Conservation (phyloP, 108 stramenopile genomes). For the Discostella stelligeroides region DNA sequence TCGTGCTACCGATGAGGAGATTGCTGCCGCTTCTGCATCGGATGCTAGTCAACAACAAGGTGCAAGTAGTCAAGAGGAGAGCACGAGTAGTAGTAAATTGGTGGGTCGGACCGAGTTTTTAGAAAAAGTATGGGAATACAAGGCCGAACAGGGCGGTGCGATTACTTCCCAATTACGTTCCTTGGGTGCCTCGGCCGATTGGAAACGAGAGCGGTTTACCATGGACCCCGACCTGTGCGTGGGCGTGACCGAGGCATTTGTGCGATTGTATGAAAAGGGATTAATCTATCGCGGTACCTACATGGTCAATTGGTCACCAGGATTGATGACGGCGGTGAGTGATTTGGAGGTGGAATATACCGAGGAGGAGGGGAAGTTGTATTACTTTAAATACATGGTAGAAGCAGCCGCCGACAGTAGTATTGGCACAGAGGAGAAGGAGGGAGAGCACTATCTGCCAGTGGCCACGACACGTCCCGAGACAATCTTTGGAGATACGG, state of each 20-base stretch:
- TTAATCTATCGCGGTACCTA: slow-evolving; percentile 94
- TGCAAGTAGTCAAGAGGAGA: too few species aligned
- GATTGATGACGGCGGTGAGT: slow-evolving; percentile 96
- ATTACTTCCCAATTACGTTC: slow-evolving; percentile 92
- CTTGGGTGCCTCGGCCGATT: slow-evolving; percentile 94
- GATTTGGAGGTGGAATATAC: slow-evolving; percentile 99
- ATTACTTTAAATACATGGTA: slow-evolving; percentile 94
- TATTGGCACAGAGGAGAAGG: slow-evolving; percentile 81
- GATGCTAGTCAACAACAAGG: too few species aligned
- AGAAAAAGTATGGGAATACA: slow-evolving; percentile 99
- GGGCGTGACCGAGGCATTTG: slow-evolving; percentile 93
- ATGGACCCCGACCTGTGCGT: slow-evolving; percentile 97
- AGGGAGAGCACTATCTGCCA: too few species aligned
- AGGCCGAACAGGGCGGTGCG: slow-evolving; percentile 90
- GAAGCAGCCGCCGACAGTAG: slow-evolving; percentile 90
- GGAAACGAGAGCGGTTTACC: slow-evolving; percentile 97
- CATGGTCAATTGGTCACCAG: slow-evolving; percentile 98
- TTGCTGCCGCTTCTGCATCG: too few species aligned
- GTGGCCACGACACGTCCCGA: slow-evolving; percentile 99
- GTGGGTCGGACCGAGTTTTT: too few species aligned
- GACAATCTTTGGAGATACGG: slow-evolving; percentile 99
- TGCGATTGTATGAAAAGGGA: slow-evolving; percentile 94
- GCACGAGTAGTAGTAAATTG: too few species aligned
- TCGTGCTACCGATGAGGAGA: slow-evolving; percentile 4
- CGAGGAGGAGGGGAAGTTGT: slow-evolving; percentile 93